Base-by-base conservation (phyloP, 2,329 filamentous ascomycete species). In the Penicillium fuscoglaucum region DNA sequence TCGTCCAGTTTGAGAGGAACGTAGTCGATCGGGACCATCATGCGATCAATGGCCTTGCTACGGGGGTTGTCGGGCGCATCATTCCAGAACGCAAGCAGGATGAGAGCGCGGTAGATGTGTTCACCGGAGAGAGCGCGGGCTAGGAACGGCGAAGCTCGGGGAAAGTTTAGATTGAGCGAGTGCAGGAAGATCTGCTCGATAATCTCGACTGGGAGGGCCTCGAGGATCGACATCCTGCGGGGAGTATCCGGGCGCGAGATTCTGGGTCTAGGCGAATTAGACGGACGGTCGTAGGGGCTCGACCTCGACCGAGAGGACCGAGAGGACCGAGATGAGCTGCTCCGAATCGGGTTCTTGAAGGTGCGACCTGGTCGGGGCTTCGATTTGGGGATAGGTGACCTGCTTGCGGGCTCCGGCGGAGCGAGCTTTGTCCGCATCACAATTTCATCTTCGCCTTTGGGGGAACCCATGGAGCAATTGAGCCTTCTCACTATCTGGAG, bases 141-240 rank as follows among this genome's bases (percentile, higher is more conserved):
- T 10, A 84, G 65, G 12, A 68, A 60, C 0, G 69, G 70, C 0
- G 82, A 83, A 6, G 74, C 72, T 17, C 70, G 70, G 2, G 78
- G 72, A 1, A 82, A 66, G 39, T 79, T 77, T 33, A 80, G 61
- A 60, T 83, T 81, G 26, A 78, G 65, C 6, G 78, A 76, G 29
- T 76, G 67, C n/a, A 81, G 70, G 59, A 84, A 84, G 46, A 84
- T 82, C 41, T 76, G 72, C 62, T 84, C 78, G n/a, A 84, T 72
- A 13, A 84, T 66, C 66, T 84, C 82, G 3, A 75, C 67, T 0
- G 82, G 82, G 0, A 84, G 71, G 5, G 62, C 57, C 63, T 84
- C 81, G 13, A 84, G 68, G 10, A 59, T 56, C 3, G 75, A 76
- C 4, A 73, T 35, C 15, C 59, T 46, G 33, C 31, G 52, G 5